Conservation (phyloP, 2,329 filamentous ascomycete species). For the Neocatenulostroma microsporum region DNA sequence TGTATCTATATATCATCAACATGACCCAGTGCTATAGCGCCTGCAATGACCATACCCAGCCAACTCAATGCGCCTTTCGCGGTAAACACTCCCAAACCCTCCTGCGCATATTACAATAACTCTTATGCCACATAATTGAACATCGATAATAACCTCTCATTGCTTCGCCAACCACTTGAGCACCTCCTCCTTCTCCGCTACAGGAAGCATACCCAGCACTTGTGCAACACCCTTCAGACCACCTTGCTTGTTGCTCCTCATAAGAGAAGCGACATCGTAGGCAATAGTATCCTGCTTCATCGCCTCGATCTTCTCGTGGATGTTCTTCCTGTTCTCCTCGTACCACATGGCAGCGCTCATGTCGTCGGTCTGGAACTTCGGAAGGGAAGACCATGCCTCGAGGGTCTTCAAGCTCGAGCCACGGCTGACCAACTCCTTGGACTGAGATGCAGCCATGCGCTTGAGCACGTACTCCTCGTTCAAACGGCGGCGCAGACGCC, state of each 20-base stretch:
- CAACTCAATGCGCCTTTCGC: background rate
- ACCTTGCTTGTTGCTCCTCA: constrained; percentile 59
- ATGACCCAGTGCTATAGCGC: background rate
- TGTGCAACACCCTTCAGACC: constrained; percentile 80
- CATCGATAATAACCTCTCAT: no score
- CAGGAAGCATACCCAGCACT: constrained; percentile 76
- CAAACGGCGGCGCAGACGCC: constrained; percentile 90
- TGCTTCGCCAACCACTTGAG: constrained; percentile 49
- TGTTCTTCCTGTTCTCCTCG: constrained; percentile 79
- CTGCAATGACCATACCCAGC: background rate
- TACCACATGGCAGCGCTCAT: constrained; percentile 87
- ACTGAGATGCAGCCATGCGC: constrained; percentile 57
- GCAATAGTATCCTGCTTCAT: constrained; percentile 70
- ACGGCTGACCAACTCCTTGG: constrained; percentile 36
- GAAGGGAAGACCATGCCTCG: constrained; percentile 72
- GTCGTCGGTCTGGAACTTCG: constrained; percentile 71
- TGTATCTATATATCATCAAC: background rate
- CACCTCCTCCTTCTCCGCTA: constrained; percentile 78
- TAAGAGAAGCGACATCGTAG: constrained; percentile 60
- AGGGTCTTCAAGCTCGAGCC: constrained; percentile 61
- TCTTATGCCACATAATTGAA: no score
- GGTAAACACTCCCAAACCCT: no score
- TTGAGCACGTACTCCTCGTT: constrained; percentile 97
- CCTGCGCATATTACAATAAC: no score
- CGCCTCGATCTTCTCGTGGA: constrained; percentile 75